These are phyloP conservation scores for Mycosphaerella sp. DNA, from an alignment of 2,329 filamentous ascomycete genomes.

Conservation along the genomic window DNA sequence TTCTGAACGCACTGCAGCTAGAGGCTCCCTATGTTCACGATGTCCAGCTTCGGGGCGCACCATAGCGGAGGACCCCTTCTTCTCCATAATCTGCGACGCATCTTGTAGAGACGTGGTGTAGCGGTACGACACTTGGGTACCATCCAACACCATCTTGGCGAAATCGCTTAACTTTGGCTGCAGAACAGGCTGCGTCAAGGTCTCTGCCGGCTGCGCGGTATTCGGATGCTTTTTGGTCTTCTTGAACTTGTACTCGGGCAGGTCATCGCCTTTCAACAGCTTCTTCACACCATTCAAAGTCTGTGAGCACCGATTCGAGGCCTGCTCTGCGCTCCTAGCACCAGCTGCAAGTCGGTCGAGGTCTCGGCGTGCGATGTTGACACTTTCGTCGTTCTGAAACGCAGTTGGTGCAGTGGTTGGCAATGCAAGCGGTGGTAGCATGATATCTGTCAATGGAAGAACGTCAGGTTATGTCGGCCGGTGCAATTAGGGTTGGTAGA, in stretches of 20 bases:
- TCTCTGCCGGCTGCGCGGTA: conserved; percentile 2
- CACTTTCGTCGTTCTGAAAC: conserved; percentile 25
- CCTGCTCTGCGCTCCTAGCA: conserved; percentile 51
- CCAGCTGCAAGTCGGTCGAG: conserved; percentile 67
- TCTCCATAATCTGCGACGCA: neutral
- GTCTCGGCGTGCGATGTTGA: conserved; percentile 34
- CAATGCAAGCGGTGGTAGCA: conserved; percentile 41
- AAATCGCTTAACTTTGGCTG: conserved; percentile 44
- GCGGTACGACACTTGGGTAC: conserved; percentile 35
- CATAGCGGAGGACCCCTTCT: neutral
- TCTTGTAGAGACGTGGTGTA: conserved; percentile 28
- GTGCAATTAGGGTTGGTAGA: conserved; percentile 3
- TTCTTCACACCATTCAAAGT: conserved; percentile 68
- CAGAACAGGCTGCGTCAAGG: conserved; percentile 9
- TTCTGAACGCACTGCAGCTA: neutral
- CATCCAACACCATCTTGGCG: conserved; percentile 48
- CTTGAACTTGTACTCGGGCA: conserved; percentile 57
- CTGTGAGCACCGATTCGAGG: conserved; percentile 61
- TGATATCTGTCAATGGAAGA: conserved; percentile 35
- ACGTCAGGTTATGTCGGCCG: conserved; percentile 7
- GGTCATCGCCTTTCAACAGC: conserved; percentile 63
- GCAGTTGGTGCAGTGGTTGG: conserved; percentile 36
- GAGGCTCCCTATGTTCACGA: too few species aligned
- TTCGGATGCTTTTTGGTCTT: conserved; percentile 9
- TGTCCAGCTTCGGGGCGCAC: too few species aligned